These are phyloP conservation scores for Hygrophorus pudorinus DNA, from an alignment of 768 basidiomycete species.

Conservation along the genomic window DNA sequence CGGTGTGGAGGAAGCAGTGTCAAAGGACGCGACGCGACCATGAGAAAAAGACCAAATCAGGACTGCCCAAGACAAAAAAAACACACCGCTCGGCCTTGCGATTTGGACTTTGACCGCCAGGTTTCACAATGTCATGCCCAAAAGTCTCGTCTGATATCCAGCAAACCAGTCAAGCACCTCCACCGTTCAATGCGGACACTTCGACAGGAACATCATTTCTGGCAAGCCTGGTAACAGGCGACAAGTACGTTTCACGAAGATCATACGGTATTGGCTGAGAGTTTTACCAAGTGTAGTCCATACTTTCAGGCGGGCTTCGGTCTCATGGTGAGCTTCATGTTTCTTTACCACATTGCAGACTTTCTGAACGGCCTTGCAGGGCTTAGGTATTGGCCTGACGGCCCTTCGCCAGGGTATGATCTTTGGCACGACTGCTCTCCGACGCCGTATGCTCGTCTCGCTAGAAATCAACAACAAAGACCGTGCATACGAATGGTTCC, in stretches of 20 bases:
- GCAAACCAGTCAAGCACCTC: slow-evolving; percentile 7
- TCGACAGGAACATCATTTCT: slow-evolving; percentile 23
- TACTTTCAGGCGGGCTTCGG: slow-evolving; percentile 98
- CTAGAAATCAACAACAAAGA: slow-evolving; percentile 97
- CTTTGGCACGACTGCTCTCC: slow-evolving; percentile 64
- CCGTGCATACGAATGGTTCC: slow-evolving; percentile 91
- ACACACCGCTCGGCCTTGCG: too few relatives aligned
- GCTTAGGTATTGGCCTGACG: slow-evolving; percentile 81
- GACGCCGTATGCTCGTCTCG: slow-evolving; percentile 84
- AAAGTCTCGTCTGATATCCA: too few relatives aligned
- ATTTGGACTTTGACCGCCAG: too few relatives aligned
- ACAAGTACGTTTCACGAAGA: slow-evolving; percentile 47
- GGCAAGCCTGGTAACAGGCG: slow-evolving; percentile 31
- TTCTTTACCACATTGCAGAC: slow-evolving; percentile 2
- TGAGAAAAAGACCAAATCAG: too few relatives aligned
- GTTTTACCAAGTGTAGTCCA: slow-evolving; percentile 54
- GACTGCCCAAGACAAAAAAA: too few relatives aligned
- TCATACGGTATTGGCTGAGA: slow-evolving; percentile 2
- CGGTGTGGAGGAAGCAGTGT: not conserved
- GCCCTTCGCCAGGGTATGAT: slow-evolving; percentile 61
- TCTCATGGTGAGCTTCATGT: slow-evolving; percentile 59
- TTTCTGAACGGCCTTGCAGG: slow-evolving; percentile 36
- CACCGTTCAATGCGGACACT: slow-evolving; percentile 8
- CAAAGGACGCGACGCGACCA: not conserved
- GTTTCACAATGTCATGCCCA: too few relatives aligned